phyloP scores from a whole-genome alignment of 2,329 filamentous ascomycete genomes.

The Saccharata proteae region DNA sequence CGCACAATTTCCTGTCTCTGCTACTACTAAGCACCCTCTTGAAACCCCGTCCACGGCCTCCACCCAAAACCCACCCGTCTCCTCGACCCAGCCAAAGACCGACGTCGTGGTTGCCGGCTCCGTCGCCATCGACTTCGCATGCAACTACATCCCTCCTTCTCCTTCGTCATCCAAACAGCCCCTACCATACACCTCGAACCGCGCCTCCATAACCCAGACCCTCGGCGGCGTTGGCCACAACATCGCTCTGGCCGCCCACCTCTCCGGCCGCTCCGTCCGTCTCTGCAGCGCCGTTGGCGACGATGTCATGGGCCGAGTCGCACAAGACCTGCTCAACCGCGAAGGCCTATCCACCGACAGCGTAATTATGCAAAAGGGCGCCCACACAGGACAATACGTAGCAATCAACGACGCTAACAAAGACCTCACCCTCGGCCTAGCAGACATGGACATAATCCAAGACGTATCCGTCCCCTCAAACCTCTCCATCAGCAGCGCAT shows the following conservation, averaged over 20 bases:
- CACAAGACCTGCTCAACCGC: slow-evolving; percentile 52
- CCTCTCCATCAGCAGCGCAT: slow-evolving; percentile 19
- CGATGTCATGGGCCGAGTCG: slow-evolving; percentile 63
- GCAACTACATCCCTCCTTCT: slow-evolving; percentile 53
- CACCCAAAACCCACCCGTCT: no score
- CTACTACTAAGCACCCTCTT: slow-evolving; percentile 4
- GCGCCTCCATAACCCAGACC: slow-evolving; percentile 65
- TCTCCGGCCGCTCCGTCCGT: slow-evolving; percentile 51
- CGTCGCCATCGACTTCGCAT: slow-evolving; percentile 75
- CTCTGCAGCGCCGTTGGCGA: slow-evolving; percentile 74
- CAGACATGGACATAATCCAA: slow-evolving; percentile 80
- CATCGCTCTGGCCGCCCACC: slow-evolving; percentile 72
- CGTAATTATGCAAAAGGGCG: slow-evolving; percentile 36
- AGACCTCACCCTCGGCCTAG: slow-evolving; percentile 83
- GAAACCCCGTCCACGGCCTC: no score
- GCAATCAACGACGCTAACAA: slow-evolving; percentile 76
- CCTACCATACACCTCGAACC: slow-evolving; percentile 70
- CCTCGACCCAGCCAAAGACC: no score
- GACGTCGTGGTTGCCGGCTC: slow-evolving; percentile 86
- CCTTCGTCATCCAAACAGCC: slow-evolving; percentile 30
- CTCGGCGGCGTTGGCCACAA: slow-evolving; percentile 90
- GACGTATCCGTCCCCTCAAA: slow-evolving; percentile 17
- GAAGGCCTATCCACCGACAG: slow-evolving; percentile 53
- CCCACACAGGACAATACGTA: slow-evolving; percentile 79
- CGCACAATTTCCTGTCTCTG: no score